Percentiles rank a stretch among this genome's conserved stretches.
These are phyloP conservation scores for Diospyros kaki DNA, from an alignment of 148 eudicot genomes.

Conservation along the genomic window DNA sequence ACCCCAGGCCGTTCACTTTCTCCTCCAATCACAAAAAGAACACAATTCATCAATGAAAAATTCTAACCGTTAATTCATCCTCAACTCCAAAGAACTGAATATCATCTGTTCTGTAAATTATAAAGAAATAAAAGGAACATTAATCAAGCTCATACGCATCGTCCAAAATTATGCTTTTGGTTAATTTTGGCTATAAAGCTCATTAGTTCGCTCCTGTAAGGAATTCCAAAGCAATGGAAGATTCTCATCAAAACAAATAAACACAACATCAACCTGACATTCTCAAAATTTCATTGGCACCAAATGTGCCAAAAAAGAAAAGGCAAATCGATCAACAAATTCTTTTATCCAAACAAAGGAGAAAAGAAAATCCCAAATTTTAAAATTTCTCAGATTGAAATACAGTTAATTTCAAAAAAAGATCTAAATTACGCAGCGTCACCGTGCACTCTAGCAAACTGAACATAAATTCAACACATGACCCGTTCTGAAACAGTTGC, in stretches of 20 bases:
- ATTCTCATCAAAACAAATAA: neutral
- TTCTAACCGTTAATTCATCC: neutral
- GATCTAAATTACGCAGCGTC: neutral
- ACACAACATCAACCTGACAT: no score
- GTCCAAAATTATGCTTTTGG: neutral
- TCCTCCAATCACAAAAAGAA: neutral
- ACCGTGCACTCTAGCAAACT: neutral
- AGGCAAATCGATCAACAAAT: neutral
- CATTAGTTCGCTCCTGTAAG: no score
- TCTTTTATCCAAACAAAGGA: neutral
- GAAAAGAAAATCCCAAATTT: neutral
- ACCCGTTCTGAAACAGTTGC: neutral
- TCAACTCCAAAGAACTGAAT: neutral
- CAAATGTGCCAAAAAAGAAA: neutral
- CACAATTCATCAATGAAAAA: conserved; percentile 4
- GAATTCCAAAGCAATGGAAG: neutral
- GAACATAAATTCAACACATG: neutral
- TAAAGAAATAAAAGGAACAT: neutral
- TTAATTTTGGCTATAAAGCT: neutral
- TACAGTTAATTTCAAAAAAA: neutral
- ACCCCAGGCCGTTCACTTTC: neutral
- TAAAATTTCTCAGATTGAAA: neutral
- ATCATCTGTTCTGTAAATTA: neutral
- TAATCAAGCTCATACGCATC: neutral
- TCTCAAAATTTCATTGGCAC: neutral